Evolutionary conservation across 495 filamentous ascomycete species (phyloP).

Genomic region (Peziza echinospora): DNA sequence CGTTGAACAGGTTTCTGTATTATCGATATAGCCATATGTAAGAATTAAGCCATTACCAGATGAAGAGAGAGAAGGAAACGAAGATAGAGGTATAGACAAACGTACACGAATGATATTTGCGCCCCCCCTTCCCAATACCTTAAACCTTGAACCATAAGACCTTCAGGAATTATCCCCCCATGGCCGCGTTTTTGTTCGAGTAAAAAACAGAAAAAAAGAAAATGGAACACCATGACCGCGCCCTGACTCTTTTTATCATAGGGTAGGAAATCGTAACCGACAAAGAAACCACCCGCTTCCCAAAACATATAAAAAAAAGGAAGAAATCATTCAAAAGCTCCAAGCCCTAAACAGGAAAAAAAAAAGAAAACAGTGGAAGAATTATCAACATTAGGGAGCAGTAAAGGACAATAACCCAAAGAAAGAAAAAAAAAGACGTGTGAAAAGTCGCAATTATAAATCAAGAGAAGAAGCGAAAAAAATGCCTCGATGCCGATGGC

Average conservation of each 20-base stretch:
- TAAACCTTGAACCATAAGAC: not conserved
- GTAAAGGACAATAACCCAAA: too few relatives aligned
- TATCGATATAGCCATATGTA: not conserved
- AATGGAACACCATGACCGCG: not conserved
- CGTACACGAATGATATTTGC: not conserved
- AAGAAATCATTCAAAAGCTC: conserved; percentile 5
- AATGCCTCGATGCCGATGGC: too few relatives aligned
- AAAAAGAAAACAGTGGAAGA: too few relatives aligned
- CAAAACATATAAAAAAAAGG: conserved; percentile 1
- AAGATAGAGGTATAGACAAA: conserved; percentile 6
- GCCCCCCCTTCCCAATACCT: not conserved
- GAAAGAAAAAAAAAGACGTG: too few relatives aligned
- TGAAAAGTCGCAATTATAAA: too few relatives aligned
- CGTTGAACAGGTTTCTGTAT: not conserved
- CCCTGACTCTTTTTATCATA: not conserved
- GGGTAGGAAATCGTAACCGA: not conserved
- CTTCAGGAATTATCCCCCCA: too few relatives aligned
- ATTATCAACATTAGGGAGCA: not conserved
- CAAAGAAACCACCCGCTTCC: not conserved
- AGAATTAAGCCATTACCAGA: not conserved
- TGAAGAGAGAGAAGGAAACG: not conserved
- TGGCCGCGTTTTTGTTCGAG: conserved; percentile 16
- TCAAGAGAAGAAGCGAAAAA: too few relatives aligned
- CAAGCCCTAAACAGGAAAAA: conserved; percentile 19
- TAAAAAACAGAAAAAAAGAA: conserved; percentile 5